Conservation (phyloP, 345 rosid species). For the Psidium guajava region DNA sequence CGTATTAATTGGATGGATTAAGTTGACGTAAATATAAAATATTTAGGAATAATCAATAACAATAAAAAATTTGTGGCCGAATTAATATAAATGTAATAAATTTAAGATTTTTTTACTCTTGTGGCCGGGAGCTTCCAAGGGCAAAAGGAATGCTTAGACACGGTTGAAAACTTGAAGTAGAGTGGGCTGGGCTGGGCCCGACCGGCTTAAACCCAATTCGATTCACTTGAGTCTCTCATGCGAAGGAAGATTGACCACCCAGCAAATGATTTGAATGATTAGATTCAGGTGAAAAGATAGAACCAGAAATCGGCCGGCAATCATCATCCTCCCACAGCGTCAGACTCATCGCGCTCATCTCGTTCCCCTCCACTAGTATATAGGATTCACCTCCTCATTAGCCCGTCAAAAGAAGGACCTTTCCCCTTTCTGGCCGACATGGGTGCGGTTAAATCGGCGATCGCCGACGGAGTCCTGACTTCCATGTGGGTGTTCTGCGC, state of each 20-base stretch:
- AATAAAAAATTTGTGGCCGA: no score
- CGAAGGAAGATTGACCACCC: neutral
- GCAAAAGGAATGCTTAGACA: neutral
- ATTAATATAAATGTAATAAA: no score
- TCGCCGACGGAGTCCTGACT: conserved; percentile 53
- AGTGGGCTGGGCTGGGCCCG: neutral
- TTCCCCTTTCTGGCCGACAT: conserved; percentile 7
- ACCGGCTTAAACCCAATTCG: neutral
- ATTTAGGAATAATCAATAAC: no score
- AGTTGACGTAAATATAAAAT: no score
- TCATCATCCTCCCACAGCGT: neutral
- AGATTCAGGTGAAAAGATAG: neutral
- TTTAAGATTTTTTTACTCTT: no score
- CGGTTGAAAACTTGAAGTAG: neutral
- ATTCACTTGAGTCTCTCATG: neutral
- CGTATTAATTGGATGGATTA: no score
- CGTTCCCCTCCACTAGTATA: neutral
- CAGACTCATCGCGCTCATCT: neutral
- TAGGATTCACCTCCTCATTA: neutral
- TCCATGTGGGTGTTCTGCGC: conserved; percentile 65
- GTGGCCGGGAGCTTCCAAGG: no score
- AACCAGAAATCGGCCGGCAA: neutral
- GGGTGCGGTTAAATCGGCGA: conserved; percentile 55
- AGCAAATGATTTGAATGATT: neutral
- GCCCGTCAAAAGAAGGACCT: neutral